Percentiles rank a stretch among this genome's conserved stretches.
Evolutionary conservation across 495 filamentous ascomycete genomes (phyloP).

Genomic region (Penicillium manginii): DNA sequence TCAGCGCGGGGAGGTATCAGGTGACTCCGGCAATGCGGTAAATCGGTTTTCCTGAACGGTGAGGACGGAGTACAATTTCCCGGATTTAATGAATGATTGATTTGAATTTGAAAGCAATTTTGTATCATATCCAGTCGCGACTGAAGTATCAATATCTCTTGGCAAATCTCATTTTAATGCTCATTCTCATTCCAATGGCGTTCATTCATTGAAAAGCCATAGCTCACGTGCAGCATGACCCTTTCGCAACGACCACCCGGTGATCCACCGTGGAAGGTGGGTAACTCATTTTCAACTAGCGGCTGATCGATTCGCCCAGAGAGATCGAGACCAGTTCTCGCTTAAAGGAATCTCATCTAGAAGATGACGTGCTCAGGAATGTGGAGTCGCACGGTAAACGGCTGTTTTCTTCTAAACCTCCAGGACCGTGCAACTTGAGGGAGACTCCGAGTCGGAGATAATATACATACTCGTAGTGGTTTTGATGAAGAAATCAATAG

Average conservation of each 20-base stretch:
- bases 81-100: too few species aligned
- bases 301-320: conserved; percentile 5
- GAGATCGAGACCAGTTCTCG: conserved; percentile 1
- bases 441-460: too few species aligned
- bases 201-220: background rate
- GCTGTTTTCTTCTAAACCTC: background rate
- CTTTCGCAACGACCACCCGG: conserved; percentile 4
- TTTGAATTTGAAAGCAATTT: too few species aligned
- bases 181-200: background rate
- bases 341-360: conserved; percentile 3
- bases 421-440: too few species aligned
- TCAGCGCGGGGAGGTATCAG: conserved; percentile 20
- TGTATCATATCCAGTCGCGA: too few species aligned
- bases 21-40: conserved; percentile 10
- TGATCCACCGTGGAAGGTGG: conserved; percentile 15
- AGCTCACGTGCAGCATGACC: background rate
- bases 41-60: background rate
- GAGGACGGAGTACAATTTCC: too few species aligned
- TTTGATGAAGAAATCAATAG: too few species aligned
- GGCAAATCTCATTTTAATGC: background rate
- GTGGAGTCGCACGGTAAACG: background rate
- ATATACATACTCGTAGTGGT: too few species aligned
- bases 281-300: conserved; percentile 8
- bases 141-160: too few species aligned
- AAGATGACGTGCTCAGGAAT: conserved; percentile 3